These are phyloP conservation scores for Recurvomyces mirabilis DNA, from an alignment of 495 filamentous ascomycete genomes.

Conservation along the genomic window DNA sequence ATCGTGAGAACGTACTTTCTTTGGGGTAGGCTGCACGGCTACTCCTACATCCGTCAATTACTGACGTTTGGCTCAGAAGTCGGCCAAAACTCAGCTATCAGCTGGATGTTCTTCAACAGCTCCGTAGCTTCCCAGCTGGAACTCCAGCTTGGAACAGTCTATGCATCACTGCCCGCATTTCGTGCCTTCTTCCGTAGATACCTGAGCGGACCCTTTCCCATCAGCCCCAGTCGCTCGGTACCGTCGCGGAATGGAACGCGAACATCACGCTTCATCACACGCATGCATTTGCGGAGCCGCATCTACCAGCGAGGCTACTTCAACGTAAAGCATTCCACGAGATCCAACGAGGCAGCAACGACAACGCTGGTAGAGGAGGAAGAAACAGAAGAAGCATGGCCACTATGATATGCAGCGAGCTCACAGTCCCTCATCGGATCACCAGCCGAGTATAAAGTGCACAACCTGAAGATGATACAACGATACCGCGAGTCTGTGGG, in stretches of 20 bases:
- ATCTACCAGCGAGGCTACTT: neutral
- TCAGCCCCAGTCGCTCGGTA: neutral
- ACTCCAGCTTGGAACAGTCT: constrained; percentile 7
- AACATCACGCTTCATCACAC: neutral
- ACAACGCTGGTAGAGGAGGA: neutral
- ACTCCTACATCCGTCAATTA: neutral
- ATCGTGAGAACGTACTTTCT: constrained; percentile 2
- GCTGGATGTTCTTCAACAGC: constrained; percentile 4
- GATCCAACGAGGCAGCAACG: neutral
- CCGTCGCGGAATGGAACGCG: neutral
- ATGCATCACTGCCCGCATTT: constrained; percentile 3
- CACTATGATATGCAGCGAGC: too few species aligned
- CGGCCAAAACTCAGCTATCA: constrained; percentile 11
- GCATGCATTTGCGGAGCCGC: too few species aligned
- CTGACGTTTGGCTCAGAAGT: neutral
- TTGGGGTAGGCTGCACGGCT: constrained; percentile 3
- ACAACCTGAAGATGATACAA: neutral
- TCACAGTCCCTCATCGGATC: neutral
- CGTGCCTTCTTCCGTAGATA: constrained; percentile 3
- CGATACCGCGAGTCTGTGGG: too few species aligned
- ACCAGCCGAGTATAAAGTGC: neutral
- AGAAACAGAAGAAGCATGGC: neutral
- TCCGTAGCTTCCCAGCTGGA: constrained; percentile 1
- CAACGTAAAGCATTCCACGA: neutral
- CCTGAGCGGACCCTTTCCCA: neutral